Percentiles rank a stretch among this genome's conserved stretches.
Conservation (phyloP, 78 protist genomes). For the Salpingoeca rosetta region DNA sequence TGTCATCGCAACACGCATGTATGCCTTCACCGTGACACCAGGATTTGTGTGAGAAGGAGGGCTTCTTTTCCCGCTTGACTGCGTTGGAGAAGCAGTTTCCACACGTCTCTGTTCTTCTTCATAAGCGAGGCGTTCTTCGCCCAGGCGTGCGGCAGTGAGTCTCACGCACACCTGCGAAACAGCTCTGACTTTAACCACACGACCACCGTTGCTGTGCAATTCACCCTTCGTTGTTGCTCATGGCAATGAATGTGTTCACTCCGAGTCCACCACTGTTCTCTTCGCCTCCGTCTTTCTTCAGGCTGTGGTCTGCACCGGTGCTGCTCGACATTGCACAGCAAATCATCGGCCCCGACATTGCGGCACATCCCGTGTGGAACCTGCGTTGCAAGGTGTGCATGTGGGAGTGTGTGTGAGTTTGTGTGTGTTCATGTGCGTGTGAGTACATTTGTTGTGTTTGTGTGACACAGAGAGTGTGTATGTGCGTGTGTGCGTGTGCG, state of each 20-base stretch:
- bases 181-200: no score
- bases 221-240: no score
- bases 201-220: no score
- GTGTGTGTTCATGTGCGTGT: no score
- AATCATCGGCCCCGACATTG: background rate
- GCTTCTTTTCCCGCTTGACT: background rate
- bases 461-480: no score
- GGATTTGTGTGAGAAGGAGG: background rate
- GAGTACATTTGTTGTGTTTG: no score
- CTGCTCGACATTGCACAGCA: background rate
- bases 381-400: slow-evolving; percentile 6
- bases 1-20: no score
- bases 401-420: background rate
- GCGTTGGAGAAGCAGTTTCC: background rate
- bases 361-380: slow-evolving; percentile 23
- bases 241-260: no score
- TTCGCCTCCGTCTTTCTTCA: no score
- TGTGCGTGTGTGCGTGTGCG: no score
- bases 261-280: no score
- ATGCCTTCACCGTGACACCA: background rate
- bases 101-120: background rate
- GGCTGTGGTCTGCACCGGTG: background rate
- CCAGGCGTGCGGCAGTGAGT: background rate
- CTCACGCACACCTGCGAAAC: no score
- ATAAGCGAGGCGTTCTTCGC: background rate